Base-by-base conservation (phyloP, 2,329 filamentous ascomycete species). In the Seiridium cupressi region DNA sequence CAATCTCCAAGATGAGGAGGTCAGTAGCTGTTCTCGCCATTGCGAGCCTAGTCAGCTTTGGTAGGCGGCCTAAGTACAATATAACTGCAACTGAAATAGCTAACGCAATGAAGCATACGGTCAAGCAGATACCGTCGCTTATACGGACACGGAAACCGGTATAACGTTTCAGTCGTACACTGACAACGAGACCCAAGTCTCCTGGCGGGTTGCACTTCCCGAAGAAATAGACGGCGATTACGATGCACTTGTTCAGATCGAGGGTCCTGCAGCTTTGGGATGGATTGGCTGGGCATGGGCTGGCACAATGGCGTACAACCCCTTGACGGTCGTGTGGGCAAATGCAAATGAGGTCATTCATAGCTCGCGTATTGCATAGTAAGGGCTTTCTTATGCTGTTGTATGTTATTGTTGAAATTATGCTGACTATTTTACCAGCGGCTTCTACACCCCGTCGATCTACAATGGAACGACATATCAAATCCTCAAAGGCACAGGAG, bases 131-230 rank as follows among this genome's bases (percentile, higher is more conserved):
- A 73, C 75, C 46, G 61, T 60, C 18, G 59, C 68, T 40, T 74
- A 73, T 51, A 63, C 68, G 48, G 76, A 78, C 56, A 62, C 66
- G 13, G 72, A 73, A 5, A 78, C 77, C 11, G 76, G 76, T 53
- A 74, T 82, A 58, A 79, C 73, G 26, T 81, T 78, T 60, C 73
- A 79, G 34, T 73, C 74, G 4, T 76, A 75, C 68, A 77, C 69
- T 60, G 69, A 70, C 38, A 74, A 76, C 59, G 72, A 66, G 0
- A 74, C 76, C 58, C 71, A 66, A 1, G 60, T 71, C 26, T 64
- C 63, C 11, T 71, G 70, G 57, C 64, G 68, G 18, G 51, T 77
- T 4, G 75, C 76, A 18, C 66, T 78, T 3, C 76, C 75, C 3
- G 68, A 67, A 8, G 62, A 65, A 7, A 70, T 72, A 7, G 67